These are phyloP conservation scores for Umbellularia californica DNA, from an alignment of 164 flowering plant species.

Conservation along the genomic window DNA sequence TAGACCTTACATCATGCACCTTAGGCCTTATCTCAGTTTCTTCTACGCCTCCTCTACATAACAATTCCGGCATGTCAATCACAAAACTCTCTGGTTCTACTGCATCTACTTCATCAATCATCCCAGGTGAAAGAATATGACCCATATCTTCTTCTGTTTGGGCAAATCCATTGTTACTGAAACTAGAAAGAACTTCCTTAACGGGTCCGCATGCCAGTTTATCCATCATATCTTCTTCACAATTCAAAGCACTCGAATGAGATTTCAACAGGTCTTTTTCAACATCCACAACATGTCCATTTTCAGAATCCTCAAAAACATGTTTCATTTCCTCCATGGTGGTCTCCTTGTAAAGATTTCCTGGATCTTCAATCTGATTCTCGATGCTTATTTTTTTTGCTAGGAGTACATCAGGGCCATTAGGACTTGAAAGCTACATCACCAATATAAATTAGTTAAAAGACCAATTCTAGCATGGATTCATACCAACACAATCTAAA, in stretches of 20 bases:
- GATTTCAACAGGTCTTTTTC: slow-evolving; percentile 13
- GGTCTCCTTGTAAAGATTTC: slow-evolving; percentile 9
- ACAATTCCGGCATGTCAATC: slow-evolving; percentile 16
- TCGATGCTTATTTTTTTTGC: slow-evolving; percentile 10
- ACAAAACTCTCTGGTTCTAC: slow-evolving; percentile 15
- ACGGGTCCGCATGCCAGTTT: slow-evolving; percentile 12
- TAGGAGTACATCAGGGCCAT: slow-evolving; percentile 7
- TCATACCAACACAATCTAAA: not conserved
- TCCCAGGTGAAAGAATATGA: slow-evolving; percentile 11
- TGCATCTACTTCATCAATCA: slow-evolving; percentile 10
- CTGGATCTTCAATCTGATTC: slow-evolving; percentile 15
- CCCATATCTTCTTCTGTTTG: slow-evolving; percentile 15
- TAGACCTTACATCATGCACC: slow-evolving; percentile 9
- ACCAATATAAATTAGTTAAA: slow-evolving; percentile 11
- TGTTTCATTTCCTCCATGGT: slow-evolving; percentile 6
- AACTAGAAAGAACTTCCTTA: slow-evolving; percentile 16
- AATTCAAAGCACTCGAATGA: slow-evolving; percentile 13
- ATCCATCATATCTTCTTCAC: slow-evolving; percentile 16
- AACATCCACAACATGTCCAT: not conserved
- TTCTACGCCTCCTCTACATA: slow-evolving; percentile 8
- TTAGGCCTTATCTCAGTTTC: slow-evolving; percentile 17
- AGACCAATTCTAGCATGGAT: not conserved
- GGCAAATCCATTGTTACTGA: slow-evolving; percentile 5
- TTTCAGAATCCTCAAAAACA: slow-evolving; percentile 6
- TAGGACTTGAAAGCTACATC: slow-evolving; percentile 33